Evolutionary conservation across 495 filamentous ascomycete species (phyloP).

Genomic region (Podospora bellae-mahoneyi): DNA sequence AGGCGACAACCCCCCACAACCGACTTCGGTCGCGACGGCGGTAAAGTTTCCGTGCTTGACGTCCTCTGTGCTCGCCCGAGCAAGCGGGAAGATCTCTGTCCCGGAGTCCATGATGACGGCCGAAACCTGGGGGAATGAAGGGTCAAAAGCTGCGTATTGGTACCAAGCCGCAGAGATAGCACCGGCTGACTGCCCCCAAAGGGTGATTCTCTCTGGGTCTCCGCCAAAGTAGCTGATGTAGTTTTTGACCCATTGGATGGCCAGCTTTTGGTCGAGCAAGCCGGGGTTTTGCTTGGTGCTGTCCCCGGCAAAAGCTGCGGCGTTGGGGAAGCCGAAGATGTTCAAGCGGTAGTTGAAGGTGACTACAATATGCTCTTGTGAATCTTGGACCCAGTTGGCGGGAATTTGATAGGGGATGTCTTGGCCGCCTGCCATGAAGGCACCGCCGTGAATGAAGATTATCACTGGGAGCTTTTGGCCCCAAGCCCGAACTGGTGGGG

Average conservation of each 20-base stretch:
- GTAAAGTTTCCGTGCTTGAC: slow-evolving; percentile 34
- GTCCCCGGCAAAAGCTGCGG: slow-evolving; percentile 27
- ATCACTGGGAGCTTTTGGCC: slow-evolving; percentile 31
- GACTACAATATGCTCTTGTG: slow-evolving; percentile 56
- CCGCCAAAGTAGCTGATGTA: slow-evolving; percentile 62
- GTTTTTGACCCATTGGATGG: slow-evolving; percentile 53
- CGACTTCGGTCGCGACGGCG: slow-evolving; percentile 30
- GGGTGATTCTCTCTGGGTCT: slow-evolving; percentile 49
- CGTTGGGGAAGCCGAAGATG: slow-evolving; percentile 59
- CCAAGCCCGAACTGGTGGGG: not conserved
- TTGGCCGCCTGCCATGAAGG: slow-evolving; percentile 26
- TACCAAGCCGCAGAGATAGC: slow-evolving; percentile 51
- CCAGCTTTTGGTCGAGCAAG: slow-evolving; percentile 61
- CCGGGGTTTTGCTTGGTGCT: slow-evolving; percentile 51
- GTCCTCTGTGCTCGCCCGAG: slow-evolving; percentile 29
- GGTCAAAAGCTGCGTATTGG: slow-evolving; percentile 43
- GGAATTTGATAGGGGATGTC: slow-evolving; percentile 30
- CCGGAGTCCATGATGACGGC: slow-evolving; percentile 54
- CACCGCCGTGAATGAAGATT: slow-evolving; percentile 36
- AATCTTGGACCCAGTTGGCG: slow-evolving; percentile 42
- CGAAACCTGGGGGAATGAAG: slow-evolving; percentile 43
- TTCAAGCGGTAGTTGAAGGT: slow-evolving; percentile 64
- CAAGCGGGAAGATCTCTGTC: slow-evolving; percentile 43
- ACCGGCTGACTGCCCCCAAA: slow-evolving; percentile 56
- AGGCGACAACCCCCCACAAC: slow-evolving; percentile 42